phyloP scores from a whole-genome alignment of 2,329 filamentous ascomycete species.

The Pyrenochaeta sp. region DNA sequence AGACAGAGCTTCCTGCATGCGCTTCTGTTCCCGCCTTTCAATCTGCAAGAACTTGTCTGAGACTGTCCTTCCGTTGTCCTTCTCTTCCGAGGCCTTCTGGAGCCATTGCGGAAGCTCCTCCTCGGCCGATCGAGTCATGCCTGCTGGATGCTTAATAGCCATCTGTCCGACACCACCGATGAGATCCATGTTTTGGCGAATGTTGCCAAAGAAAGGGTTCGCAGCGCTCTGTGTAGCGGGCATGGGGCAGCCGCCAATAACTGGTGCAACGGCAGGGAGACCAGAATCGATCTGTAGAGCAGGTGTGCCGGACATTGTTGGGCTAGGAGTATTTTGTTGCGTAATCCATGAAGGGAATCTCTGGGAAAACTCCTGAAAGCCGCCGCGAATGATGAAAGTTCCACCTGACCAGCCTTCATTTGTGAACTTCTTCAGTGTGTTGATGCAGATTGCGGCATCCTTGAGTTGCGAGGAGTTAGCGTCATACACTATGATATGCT shows the following conservation, averaged over 20 bases:
- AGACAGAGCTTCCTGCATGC: slow-evolving; percentile 86
- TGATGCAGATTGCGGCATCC: slow-evolving; percentile 80
- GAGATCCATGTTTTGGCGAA: slow-evolving; percentile 95
- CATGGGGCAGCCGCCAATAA: slow-evolving; percentile 89
- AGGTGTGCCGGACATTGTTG: slow-evolving; percentile 29
- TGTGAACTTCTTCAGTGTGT: slow-evolving; percentile 92
- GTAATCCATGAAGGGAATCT: slow-evolving; percentile 69
- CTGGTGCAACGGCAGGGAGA: slow-evolving; percentile 69
- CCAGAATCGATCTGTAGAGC: slow-evolving; percentile 34
- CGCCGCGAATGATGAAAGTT: slow-evolving; percentile 79
- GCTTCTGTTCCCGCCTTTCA: slow-evolving; percentile 83
- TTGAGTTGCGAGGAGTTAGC: slow-evolving; percentile 77
- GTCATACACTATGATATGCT: slow-evolving; percentile 88
- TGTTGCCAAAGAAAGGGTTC: slow-evolving; percentile 95
- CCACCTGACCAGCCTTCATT: slow-evolving; percentile 81
- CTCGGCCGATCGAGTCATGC: slow-evolving; percentile 57
- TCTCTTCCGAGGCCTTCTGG: slow-evolving; percentile 68
- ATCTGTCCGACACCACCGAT: slow-evolving; percentile 91
- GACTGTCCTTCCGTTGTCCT: slow-evolving; percentile 79
- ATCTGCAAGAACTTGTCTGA: slow-evolving; percentile 85
- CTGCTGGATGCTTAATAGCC: slow-evolving; percentile 65
- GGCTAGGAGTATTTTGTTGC: slow-evolving; percentile 49
- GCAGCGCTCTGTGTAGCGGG: slow-evolving; percentile 72
- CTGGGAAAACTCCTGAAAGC: slow-evolving; percentile 77
- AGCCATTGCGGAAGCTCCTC: slow-evolving; percentile 79